A percentile compares a stretch with the other conserved stretches of the same genome.
Evolutionary conservation across 345 rosid genomes (phyloP).

Genomic region (Heritiera littoralis): DNA sequence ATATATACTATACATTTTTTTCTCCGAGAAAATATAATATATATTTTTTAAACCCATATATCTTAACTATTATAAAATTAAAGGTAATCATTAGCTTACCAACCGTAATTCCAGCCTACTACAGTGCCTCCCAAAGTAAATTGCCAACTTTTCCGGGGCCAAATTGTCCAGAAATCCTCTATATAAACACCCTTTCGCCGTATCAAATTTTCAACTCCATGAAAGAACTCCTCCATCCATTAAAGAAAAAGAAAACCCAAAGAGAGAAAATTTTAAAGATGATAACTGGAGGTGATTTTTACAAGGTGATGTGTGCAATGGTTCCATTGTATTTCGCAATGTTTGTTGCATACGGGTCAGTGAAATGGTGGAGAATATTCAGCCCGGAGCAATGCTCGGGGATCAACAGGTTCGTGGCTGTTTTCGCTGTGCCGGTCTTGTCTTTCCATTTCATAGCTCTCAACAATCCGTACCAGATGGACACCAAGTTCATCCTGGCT

Average conservation of each 20-base stretch:
- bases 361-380: conserved; percentile 59
- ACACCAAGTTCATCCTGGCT: conserved; percentile 48
- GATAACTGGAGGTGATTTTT: conserved; percentile 41
- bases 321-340: conserved; percentile 45
- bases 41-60: too few relatives aligned
- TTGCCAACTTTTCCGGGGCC: conserved; percentile 14
- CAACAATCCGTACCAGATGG: conserved; percentile 54
- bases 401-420: conserved; percentile 51
- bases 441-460: conserved; percentile 57
- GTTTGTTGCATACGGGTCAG: conserved; percentile 51
- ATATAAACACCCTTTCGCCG: conserved; percentile 27
- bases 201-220: neutral
- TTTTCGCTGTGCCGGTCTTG: conserved; percentile 50
- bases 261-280: conserved; percentile 21
- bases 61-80: neutral
- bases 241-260: neutral
- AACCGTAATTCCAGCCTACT: conserved; percentile 36
- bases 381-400: conserved; percentile 54
- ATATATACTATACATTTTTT: neutral
- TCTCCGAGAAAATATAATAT: too few relatives aligned
- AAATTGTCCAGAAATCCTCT: conserved; percentile 33
- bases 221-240: neutral
- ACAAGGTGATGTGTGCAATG: conserved; percentile 61
- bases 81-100: conserved; percentile 14
- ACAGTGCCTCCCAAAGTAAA: conserved; percentile 24